Evolutionary conservation across 305 asterid genomes (phyloP), one percentile per base, ranked within the genome.

Genomic region (Fraxinus angustifolia): DNA sequence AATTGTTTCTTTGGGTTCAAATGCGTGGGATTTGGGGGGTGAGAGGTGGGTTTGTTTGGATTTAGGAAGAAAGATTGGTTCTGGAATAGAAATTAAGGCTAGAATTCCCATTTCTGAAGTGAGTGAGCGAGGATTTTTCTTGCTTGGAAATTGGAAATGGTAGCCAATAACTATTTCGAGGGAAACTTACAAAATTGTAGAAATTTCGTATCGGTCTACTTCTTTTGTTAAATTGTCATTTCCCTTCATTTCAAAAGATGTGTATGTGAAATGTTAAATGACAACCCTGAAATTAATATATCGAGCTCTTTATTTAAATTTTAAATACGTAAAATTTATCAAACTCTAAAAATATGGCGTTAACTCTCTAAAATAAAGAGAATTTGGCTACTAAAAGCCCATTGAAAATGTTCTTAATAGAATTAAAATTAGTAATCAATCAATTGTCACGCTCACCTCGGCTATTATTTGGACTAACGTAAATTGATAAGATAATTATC

Each of bases 101-200:
- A 84, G 58, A 73, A 73, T 58, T 40, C 80, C 90, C 92, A 91
- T 45, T 74, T 40, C 26, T 48, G 76, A 8, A 33, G 56, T 81
- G 67, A 42, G 70, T 10, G 45, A 30, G 19, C 8, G 67, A 60
- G 70, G 48, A 7, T 17, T 21, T 21, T 19, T 17, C 36, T 30
- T 67, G 73, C 19, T 62, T 62, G 72, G 72, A 62, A 53, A 1
- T 62, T 23, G 72, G 34, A 62, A 48, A 5, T 2, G 19, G 21
- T 48, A 48, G 60, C 21, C 58, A 48, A 12, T 48, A 48, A 14
- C 16, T 12, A 36, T 36, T 36, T 10, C 42, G 19, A 14, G 58
- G 58, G 58, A 14, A 48, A 14, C 3, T 48, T 0, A 48, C 58
- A 4, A 3, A 48, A 14, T 48, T 42, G 16, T 11, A 12, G n/a